A percentile compares a stretch with the other conserved stretches of the same genome.
Conservation (phyloP, 352 stramenopile genomes). For the Globisporangium emineosum region DNA sequence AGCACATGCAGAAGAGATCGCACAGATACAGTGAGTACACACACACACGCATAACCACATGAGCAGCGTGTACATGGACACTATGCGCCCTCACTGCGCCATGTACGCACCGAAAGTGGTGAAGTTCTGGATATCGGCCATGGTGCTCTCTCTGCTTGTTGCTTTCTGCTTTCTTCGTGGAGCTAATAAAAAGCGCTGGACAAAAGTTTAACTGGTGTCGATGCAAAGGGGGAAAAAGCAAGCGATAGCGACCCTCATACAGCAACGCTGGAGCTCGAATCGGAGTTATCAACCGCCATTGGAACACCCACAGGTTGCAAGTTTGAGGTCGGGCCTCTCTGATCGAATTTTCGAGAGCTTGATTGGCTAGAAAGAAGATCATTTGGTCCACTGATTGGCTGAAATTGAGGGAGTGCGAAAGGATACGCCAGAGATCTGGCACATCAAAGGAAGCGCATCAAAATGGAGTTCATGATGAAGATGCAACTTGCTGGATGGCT, state of each 20-base stretch:
- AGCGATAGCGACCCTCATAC: neutral
- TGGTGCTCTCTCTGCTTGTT: conserved; percentile 22
- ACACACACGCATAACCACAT: neutral
- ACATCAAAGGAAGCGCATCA: neutral
- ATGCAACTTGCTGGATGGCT: no score
- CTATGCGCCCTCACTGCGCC: neutral
- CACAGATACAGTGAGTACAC: conserved; percentile 4
- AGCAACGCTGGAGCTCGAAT: neutral
- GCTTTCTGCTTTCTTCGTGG: conserved; percentile 16
- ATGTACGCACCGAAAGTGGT: conserved; percentile 76
- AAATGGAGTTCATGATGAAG: neutral
- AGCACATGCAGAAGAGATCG: neutral
- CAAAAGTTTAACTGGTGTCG: conserved; percentile 35
- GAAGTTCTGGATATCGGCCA: conserved; percentile 89
- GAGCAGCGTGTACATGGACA: neutral
- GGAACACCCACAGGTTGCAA: neutral
- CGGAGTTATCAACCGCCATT: neutral
- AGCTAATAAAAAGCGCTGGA: conserved; percentile 18
- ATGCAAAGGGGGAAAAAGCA: conserved; percentile 7
- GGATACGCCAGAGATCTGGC: neutral
- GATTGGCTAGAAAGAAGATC: conserved; percentile 6
- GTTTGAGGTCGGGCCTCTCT: neutral
- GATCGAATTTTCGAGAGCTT: conserved; percentile 11
- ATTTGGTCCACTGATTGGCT: conserved; percentile 6
- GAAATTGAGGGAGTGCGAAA: conserved; percentile 15